phyloP scores from a whole-genome alignment of 495 filamentous ascomycete species.

The Penicillium flavigenum region DNA sequence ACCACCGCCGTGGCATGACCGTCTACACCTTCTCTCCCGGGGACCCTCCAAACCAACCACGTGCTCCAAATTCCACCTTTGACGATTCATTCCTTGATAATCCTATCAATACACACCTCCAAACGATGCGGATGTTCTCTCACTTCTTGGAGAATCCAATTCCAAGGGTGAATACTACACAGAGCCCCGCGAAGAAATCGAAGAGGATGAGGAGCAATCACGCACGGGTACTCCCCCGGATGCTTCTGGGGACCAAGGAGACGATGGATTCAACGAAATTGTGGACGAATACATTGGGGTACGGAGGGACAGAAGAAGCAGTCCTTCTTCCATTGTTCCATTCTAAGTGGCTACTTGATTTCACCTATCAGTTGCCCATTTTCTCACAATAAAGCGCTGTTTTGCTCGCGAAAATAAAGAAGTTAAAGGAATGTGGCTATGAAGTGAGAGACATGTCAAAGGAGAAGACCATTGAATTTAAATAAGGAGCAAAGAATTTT shows the following conservation, averaged over 20 bases:
- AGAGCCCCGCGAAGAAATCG: slow-evolving; percentile 62
- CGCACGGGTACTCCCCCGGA: slow-evolving; percentile 4
- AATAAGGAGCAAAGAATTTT: too few relatives aligned
- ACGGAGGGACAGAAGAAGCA: too few relatives aligned
- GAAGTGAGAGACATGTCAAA: too few relatives aligned
- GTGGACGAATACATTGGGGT: not conserved
- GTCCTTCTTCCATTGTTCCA: too few relatives aligned
- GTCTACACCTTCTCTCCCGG: not conserved
- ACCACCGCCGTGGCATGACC: not conserved
- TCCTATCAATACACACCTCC: slow-evolving; percentile 48
- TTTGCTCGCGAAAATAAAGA: too few relatives aligned
- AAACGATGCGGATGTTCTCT: slow-evolving; percentile 42
- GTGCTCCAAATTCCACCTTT: not conserved
- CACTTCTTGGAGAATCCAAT: slow-evolving; percentile 61
- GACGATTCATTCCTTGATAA: slow-evolving; percentile 12
- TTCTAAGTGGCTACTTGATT: too few relatives aligned
- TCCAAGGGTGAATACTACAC: slow-evolving; percentile 55
- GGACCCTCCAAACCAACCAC: not conserved
- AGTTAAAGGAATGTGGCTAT: too few relatives aligned
- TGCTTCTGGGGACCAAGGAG: slow-evolving; percentile 9
- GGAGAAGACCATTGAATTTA: too few relatives aligned
- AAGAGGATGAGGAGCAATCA: slow-evolving; percentile 43
- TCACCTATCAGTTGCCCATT: too few relatives aligned
- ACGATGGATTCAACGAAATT: slow-evolving; percentile 29
- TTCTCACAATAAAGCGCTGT: too few relatives aligned